Evolutionary conservation across 148 eudicot species (phyloP).

Genomic region (Cornus suecica): DNA sequence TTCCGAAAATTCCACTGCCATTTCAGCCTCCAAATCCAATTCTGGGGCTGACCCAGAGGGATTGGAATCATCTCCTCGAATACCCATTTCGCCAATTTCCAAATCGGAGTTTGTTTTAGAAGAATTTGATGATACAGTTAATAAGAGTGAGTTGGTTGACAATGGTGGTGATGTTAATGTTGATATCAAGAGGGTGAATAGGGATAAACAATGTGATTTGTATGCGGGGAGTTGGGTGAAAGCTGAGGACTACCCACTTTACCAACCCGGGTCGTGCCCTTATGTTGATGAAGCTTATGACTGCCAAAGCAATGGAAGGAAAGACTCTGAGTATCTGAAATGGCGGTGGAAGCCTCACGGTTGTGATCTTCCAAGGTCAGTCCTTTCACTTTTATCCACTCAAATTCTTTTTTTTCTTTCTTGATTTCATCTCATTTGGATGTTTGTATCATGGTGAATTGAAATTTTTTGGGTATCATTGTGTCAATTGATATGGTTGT

Average conservation of each 20-base stretch:
- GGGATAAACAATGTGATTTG: slow-evolving; percentile 44
- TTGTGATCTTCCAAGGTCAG: slow-evolving; percentile 85
- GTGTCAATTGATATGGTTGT: neutral
- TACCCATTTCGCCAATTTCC: neutral
- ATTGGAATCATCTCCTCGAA: too few species aligned
- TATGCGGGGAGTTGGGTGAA: slow-evolving; percentile 78
- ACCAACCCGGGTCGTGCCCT: slow-evolving; percentile 75
- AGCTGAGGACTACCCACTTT: slow-evolving; percentile 66
- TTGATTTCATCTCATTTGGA: neutral
- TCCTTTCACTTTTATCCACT: neutral
- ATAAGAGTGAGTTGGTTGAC: neutral
- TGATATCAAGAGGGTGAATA: neutral
- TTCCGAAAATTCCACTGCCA: too few species aligned
- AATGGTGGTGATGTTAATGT: neutral
- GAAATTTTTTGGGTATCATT: neutral
- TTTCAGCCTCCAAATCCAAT: too few species aligned
- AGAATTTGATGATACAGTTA: neutral
- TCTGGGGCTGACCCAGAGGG: too few species aligned
- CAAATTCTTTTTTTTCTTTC: neutral
- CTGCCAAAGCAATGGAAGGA: slow-evolving; percentile 84
- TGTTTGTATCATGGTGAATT: neutral
- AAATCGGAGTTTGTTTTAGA: neutral
- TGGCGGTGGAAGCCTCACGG: slow-evolving; percentile 94
- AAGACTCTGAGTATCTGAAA: slow-evolving; percentile 62
- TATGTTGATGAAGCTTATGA: slow-evolving; percentile 88